phyloP scores from a whole-genome alignment of 208 protist species.

The Acanthamoeba triangularis region DNA sequence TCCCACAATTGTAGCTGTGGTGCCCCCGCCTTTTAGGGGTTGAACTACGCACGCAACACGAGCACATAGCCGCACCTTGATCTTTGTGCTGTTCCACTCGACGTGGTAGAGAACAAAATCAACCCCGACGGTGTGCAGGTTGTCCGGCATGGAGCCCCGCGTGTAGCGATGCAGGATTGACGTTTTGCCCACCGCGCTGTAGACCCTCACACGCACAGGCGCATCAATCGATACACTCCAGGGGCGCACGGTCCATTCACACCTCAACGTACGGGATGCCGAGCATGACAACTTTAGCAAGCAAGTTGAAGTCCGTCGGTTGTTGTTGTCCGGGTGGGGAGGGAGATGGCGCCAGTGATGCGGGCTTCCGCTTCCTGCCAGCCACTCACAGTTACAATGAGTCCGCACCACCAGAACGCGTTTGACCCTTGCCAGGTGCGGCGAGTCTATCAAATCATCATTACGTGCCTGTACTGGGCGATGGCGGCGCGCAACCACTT shows the following conservation, averaged over 20 bases:
- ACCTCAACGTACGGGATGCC: neutral
- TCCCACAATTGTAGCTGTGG: constrained; percentile 84
- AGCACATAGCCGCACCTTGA: neutral
- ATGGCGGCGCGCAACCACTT: neutral
- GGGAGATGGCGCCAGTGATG: neutral
- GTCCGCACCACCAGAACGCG: too few species aligned
- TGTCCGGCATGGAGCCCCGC: neutral
- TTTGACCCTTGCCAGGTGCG: neutral
- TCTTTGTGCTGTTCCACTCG: neutral
- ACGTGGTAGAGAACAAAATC: neutral
- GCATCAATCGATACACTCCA: neutral
- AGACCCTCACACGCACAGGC: neutral
- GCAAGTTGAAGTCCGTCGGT: neutral
- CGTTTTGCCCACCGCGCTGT: neutral
- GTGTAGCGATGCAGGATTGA: neutral
- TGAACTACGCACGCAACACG: neutral
- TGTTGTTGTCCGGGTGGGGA: neutral
- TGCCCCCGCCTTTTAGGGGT: too few species aligned
- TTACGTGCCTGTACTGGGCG: neutral
- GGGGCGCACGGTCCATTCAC: too few species aligned
- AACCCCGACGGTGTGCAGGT: neutral
- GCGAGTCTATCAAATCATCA: neutral
- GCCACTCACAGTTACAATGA: too few species aligned
- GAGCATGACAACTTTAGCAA: neutral
- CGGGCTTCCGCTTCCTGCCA: too few species aligned